Evolutionary conservation across 2,329 filamentous ascomycete genomes (phyloP), one percentile per base, ranked within the genome.

Genomic region (Pseudocercospora eumusae): DNA sequence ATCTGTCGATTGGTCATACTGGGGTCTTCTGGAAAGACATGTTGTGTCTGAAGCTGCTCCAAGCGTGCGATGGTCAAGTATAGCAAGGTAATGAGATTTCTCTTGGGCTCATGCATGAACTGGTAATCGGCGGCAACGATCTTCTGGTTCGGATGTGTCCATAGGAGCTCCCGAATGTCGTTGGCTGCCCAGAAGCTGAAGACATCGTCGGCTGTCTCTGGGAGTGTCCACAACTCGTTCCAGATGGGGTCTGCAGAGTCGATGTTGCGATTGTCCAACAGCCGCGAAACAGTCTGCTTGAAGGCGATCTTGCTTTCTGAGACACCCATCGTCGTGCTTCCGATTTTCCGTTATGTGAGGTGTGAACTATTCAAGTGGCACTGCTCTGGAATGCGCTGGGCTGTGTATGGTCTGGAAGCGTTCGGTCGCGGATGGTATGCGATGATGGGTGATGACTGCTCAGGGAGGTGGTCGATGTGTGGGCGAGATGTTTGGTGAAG

Each of bases 231-330:
- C 79, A 96, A 92, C 75, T 91, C 91, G 67, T 90, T 88, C 95
- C 95, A 99, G 80, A 96, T 97, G 18, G 87, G 83, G 80, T 97
- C 92, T 78, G 95, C 89, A 60, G 92, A 87, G 63, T 92, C 84
- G 74, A 98, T 97, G 75, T 90, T 84, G 68, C 88, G 87, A 76
- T 96, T 90, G 76, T 96, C 92, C n/a, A 92, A 95, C 63, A 99
- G 86, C 75, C 90, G 88, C 82, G 98, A 97, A 81, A 98, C 96
- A 79, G 93, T 93, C 80, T 96, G 91, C 80, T 97, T 98, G 85
- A 99, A 98, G 75, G 93, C 92, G 75, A 98, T 88, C 84, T 98
- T 98, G 73, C 93, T 98, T 81, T 98, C 93, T 79, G 93, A 97
- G 75, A 93, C 93, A 78, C 95, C 95, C 95, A 99, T 99, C 13